phyloP scores from a whole-genome alignment of 2,329 filamentous ascomycete genomes.

The Hymenoscyphus fructigenus region DNA sequence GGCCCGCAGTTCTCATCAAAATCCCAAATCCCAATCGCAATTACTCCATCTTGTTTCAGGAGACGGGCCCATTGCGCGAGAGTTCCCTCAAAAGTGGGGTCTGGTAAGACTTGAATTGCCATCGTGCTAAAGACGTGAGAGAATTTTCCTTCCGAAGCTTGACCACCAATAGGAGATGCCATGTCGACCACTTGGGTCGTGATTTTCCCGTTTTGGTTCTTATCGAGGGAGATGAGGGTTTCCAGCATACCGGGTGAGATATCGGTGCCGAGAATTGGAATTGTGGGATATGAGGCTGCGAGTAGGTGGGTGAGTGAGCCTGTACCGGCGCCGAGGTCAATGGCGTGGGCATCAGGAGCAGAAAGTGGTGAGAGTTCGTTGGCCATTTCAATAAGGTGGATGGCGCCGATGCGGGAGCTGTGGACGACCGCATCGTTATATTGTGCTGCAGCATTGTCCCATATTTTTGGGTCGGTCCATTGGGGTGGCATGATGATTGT shows the following conservation, averaged over 20 bases:
- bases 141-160: conserved; percentile 2
- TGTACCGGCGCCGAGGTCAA: conserved; percentile 14
- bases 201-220: neutral
- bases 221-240: neutral
- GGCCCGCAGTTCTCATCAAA: conserved; percentile 14
- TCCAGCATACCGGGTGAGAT: conserved; percentile 15
- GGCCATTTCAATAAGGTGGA: conserved; percentile 1
- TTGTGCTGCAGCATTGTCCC: conserved; percentile 9
- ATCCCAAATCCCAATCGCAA: conserved; percentile 11
- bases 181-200: conserved; percentile 15
- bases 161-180: conserved; percentile 8
- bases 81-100: neutral
- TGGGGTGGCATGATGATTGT: neutral
- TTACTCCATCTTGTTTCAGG: conserved; percentile 5
- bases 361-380: conserved; percentile 6
- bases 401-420: neutral
- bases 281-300: neutral
- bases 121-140: conserved; percentile 16
- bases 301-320: conserved; percentile 10
- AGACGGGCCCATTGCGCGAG: conserved; percentile 9
- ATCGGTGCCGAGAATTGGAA: conserved; percentile 13
- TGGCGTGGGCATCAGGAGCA: conserved; percentile 2
- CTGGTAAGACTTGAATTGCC: conserved; percentile 12
- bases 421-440: conserved; percentile 10
- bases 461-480: neutral